Conservation (phyloP, 202 grass and related monocot species). For the Setaria italica region DNA sequence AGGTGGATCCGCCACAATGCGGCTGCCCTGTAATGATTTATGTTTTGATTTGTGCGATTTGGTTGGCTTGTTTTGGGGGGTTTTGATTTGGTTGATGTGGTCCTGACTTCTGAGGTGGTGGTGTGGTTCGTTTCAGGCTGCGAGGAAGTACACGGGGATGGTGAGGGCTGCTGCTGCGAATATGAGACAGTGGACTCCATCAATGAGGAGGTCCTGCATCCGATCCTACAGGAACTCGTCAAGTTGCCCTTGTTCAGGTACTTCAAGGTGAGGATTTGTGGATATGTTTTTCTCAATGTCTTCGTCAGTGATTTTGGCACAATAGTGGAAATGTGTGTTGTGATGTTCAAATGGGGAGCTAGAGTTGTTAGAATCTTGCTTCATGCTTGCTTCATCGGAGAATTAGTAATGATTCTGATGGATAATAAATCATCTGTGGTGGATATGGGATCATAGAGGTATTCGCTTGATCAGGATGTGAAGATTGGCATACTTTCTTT, state of each 20-base stretch:
- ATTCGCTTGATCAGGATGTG: not conserved
- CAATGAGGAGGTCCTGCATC: conserved; percentile 84
- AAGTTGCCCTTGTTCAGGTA: conserved; percentile 91
- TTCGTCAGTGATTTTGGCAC: not conserved
- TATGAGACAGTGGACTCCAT: conserved; percentile 89
- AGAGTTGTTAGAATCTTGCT: not conserved
- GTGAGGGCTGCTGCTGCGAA: conserved; percentile 96
- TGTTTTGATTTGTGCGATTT: not conserved
- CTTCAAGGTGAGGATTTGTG: conserved; percentile 72
- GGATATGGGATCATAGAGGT: not conserved
- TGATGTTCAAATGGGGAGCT: not conserved
- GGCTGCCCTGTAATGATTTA: conserved; percentile 60
- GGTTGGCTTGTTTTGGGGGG: not conserved
- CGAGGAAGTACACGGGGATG: conserved; percentile 80
- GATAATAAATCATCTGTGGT: not conserved
- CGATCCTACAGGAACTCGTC: conserved; percentile 87
- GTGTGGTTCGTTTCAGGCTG: conserved; percentile 39
- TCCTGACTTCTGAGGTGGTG: conserved; percentile 1
- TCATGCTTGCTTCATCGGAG: not conserved
- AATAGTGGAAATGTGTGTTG: conserved; percentile 6
- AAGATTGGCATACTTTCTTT: not conserved
- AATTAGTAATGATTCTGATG: conserved; percentile 3
- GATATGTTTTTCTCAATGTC: not conserved
- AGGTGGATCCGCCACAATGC: not conserved
- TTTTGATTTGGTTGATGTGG: conserved; percentile 31